phyloP scores from a whole-genome alignment of 2,329 filamentous ascomycete species.

The Calonectria multiphialidica region DNA sequence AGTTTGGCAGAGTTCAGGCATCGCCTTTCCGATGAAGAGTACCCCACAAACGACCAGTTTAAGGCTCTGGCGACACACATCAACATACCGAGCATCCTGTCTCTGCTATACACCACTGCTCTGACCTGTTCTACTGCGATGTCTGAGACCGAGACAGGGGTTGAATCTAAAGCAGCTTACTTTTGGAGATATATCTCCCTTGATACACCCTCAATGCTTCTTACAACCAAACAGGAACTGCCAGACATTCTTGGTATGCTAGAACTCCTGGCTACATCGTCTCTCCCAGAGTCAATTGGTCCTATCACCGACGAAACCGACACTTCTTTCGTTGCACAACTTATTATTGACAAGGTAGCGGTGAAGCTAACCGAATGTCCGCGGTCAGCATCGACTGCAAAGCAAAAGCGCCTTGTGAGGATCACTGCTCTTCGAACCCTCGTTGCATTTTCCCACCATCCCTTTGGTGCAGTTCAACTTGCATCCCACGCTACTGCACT shows the following conservation, averaged over 20 bases:
- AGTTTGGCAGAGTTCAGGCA: conserved; percentile 70
- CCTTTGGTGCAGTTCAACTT: conserved; percentile 74
- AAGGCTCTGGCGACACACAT: conserved; percentile 64
- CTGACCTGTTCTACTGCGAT: conserved; percentile 66
- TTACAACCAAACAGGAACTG: conserved; percentile 75
- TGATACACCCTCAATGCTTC: conserved; percentile 74
- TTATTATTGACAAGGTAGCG: conserved; percentile 73
- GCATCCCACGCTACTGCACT: conserved; percentile 77
- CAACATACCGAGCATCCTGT: conserved; percentile 72
- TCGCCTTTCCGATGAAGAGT: conserved; percentile 61
- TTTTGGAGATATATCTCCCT: conserved; percentile 79
- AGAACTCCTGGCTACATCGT: conserved; percentile 75
- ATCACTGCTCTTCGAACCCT: conserved; percentile 65
- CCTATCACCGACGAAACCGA: conserved; percentile 66
- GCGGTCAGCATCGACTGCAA: conserved; percentile 49
- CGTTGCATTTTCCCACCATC: conserved; percentile 70
- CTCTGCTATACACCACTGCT: conserved; percentile 73
- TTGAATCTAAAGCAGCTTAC: conserved; percentile 48
- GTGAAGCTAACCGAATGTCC: conserved; percentile 71
- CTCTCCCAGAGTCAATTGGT: conserved; percentile 73
- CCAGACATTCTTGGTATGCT: conserved; percentile 74
- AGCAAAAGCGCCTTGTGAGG: conserved; percentile 57
- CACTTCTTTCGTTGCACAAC: conserved; percentile 55
- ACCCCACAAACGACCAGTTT: conserved; percentile 55
- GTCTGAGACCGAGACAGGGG: conserved; percentile 45